Evolutionary conservation across 176 grass and related monocot species (phyloP), one percentile per base, ranked within the genome.

Genomic region (Puya raimondii): DNA sequence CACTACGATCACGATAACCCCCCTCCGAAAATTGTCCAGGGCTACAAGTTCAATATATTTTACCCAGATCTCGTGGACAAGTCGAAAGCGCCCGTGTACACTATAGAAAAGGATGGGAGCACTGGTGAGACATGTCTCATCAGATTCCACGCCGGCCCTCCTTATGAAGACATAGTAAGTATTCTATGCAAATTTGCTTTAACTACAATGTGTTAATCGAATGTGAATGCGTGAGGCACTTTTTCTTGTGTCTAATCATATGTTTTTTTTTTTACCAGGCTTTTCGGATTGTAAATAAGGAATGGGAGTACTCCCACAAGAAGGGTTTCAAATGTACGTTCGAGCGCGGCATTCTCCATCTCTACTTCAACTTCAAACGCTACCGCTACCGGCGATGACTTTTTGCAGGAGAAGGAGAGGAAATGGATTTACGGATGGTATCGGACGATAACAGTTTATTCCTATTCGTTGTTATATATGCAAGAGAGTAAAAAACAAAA

Each of bases 231-330:
- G 10, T 42, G 29, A 22, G 2, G 52, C 64, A 3, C 51, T 1
- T 11, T 68, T 53, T 49, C 23, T 49, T 47, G 70, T 66, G 51
- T 67, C 42, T 8, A 7, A 42, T 42, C 33, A 42, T 33, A 26
- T 66, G 14, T 61, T 54, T n/a, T 72, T 8, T 50, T 66, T 7
- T 10, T 68, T 47, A 15, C 12, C 77, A 97, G 93, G 70, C 84
- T 33, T 97, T 97, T 51, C 84, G 89, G 23, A 92, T 97, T 65
- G 93, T 97, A 11, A 97, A 97, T 70, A 97, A 97, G 76, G 93
- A 97, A 70, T 92, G 93, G 93, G 89, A 99, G 47, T 99, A 99
- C 79, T 99, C 94, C 51, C 94, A 99, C 70, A 99, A 99, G 87
- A 99, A 99, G 51, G 94, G 94, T 29, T 99, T 93, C 80, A 99